These are phyloP conservation scores for Emergomyces africanus DNA, from an alignment of 2,329 filamentous ascomycete genomes.

Conservation along the genomic window DNA sequence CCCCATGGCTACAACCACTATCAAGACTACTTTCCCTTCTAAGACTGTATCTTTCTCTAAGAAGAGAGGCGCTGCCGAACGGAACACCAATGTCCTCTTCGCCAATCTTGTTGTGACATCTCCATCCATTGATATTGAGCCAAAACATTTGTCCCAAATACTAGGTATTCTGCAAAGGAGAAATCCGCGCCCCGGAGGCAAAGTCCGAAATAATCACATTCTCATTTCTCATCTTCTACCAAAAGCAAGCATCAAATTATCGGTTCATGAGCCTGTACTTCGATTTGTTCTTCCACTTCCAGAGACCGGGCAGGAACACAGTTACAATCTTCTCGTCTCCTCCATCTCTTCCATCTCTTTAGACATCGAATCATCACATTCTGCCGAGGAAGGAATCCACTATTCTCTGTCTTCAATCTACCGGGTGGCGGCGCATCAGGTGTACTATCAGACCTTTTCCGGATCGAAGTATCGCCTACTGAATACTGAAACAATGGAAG, in stretches of 20 bases:
- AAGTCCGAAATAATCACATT: conserved; percentile 42
- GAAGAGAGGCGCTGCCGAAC: conserved; percentile 64
- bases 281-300: conserved; percentile 78
- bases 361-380: conserved; percentile 93
- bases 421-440: conserved; percentile 68
- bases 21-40: conserved; percentile 86
- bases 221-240: conserved; percentile 84
- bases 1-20: conserved; percentile 91
- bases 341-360: conserved; percentile 88
- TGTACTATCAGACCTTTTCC: conserved; percentile 87
- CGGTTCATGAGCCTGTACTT: conserved; percentile 89
- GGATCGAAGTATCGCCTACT: conserved; percentile 77
- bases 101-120: conserved; percentile 95
- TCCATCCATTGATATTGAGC: conserved; percentile 84
- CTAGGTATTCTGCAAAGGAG: conserved; percentile 58
- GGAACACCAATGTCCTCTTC: conserved; percentile 92
- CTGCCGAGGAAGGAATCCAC: conserved; percentile 65
- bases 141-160: conserved; percentile 77
- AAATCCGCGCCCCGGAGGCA: conserved; percentile 25
- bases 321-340: conserved; percentile 91
- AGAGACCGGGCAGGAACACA: conserved; percentile 48
- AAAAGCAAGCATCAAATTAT: conserved; percentile 89
- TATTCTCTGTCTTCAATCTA: conserved; percentile 77
- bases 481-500: conserved; percentile 73
- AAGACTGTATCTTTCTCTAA: conserved; percentile 77